phyloP scores from a whole-genome alignment of 208 protist species.

The Wallacemonas sp. region DNA sequence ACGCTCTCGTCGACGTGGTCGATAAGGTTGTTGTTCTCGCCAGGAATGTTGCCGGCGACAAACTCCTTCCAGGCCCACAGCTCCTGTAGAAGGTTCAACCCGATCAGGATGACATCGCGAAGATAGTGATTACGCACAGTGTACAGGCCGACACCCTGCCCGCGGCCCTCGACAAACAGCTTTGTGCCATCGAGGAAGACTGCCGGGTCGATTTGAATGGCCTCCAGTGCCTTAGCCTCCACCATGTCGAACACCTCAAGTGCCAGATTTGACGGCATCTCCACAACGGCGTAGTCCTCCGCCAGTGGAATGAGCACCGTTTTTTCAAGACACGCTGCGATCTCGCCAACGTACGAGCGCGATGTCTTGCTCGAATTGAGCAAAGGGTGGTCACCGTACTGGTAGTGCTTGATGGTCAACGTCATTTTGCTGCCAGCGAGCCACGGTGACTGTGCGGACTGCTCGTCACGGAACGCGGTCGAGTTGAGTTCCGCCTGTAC shows the following conservation, averaged over 20 bases:
- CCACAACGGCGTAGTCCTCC: conserved; percentile 73
- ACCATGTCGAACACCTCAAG: conserved; percentile 61
- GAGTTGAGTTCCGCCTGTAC: conserved; percentile 56
- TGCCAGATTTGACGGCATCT: conserved; percentile 64
- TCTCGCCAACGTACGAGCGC: conserved; percentile 43
- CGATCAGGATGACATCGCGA: conserved; percentile 77
- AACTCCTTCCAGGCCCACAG: conserved; percentile 78
- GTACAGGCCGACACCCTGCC: conserved; percentile 66
- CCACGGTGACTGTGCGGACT: conserved; percentile 36
- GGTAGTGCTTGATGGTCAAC: conserved; percentile 70
- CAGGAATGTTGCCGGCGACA: conserved; percentile 46
- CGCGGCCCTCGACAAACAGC: conserved; percentile 69
- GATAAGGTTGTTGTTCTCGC: conserved; percentile 64
- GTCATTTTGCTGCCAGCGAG: conserved; percentile 21
- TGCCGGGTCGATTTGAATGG: conserved; percentile 52
- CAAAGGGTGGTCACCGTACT: conserved; percentile 66
- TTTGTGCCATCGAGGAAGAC: conserved; percentile 50
- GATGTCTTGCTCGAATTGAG: conserved; percentile 50
- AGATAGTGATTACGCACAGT: conserved; percentile 39
- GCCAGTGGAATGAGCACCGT: conserved; percentile 71
- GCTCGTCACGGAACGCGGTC: conserved; percentile 61
- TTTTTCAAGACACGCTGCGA: conserved; percentile 46
- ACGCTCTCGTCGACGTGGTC: conserved; percentile 69
- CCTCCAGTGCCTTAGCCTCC: conserved; percentile 35
- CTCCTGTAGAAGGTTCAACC: conserved; percentile 74